Evolutionary conservation across 2,329 filamentous ascomycete genomes (phyloP).

Genomic region (Beauveria rudraprayagi): DNA sequence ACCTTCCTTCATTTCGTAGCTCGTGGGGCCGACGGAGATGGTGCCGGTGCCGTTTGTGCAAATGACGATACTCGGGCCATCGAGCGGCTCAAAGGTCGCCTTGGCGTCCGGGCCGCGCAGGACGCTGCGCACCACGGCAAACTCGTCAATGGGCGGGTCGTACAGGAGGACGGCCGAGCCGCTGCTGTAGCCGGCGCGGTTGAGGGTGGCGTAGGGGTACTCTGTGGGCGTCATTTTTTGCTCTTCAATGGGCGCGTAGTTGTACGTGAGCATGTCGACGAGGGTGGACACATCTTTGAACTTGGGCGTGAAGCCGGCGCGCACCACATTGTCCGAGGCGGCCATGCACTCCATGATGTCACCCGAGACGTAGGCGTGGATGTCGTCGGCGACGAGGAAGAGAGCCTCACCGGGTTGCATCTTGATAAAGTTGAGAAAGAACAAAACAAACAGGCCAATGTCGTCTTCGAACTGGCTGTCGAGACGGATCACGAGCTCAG

Average conservation of each 20-base stretch:
- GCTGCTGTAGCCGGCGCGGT: slow-evolving; percentile 72
- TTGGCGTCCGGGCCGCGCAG: slow-evolving; percentile 67
- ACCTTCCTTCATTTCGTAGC: slow-evolving; percentile 63
- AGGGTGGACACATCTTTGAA: slow-evolving; percentile 94
- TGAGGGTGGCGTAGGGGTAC: slow-evolving; percentile 79
- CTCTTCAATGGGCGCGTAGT: slow-evolving; percentile 85
- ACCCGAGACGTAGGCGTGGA: slow-evolving; percentile 87
- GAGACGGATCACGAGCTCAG: slow-evolving; percentile 68
- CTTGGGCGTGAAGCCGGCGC: slow-evolving; percentile 94
- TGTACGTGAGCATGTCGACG: slow-evolving; percentile 88
- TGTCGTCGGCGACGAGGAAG: slow-evolving; percentile 93
- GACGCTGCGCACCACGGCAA: slow-evolving; percentile 76
- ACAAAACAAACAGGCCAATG: slow-evolving; percentile 88
- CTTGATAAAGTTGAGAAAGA: slow-evolving; percentile 94
- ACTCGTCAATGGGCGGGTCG: slow-evolving; percentile 94
- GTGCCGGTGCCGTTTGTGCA: slow-evolving; percentile 77
- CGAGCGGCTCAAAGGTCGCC: slow-evolving; percentile 78
- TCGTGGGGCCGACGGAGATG: slow-evolving; percentile 78
- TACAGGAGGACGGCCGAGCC: slow-evolving; percentile 68
- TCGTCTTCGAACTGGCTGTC: slow-evolving; percentile 81
- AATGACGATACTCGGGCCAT: slow-evolving; percentile 86
- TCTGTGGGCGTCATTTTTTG: slow-evolving; percentile 86
- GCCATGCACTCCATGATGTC: slow-evolving; percentile 99
- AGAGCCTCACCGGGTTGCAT: slow-evolving; percentile 85
- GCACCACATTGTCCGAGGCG: slow-evolving; percentile 95